phyloP scores from a whole-genome alignment of 2,329 filamentous ascomycete species.

The Fusarium hainanense region DNA sequence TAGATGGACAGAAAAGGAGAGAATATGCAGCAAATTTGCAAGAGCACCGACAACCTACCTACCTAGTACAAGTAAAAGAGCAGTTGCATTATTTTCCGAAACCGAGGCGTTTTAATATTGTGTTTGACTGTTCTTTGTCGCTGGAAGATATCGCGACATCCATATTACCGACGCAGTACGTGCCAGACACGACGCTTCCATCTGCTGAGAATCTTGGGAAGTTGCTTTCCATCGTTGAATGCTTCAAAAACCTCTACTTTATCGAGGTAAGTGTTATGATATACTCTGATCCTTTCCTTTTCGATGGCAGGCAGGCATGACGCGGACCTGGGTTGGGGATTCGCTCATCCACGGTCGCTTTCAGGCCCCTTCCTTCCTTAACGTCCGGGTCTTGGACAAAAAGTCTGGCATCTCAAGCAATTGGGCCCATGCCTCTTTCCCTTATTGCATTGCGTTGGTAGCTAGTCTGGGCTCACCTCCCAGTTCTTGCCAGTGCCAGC shows the following conservation, averaged over 20 bases:
- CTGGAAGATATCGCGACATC: neutral
- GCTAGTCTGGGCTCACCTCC: neutral
- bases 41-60: neutral
- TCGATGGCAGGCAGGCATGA: neutral
- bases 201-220: neutral
- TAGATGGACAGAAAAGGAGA: too few relatives aligned
- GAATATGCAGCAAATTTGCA: neutral
- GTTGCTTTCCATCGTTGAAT: neutral
- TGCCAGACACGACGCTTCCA: neutral
- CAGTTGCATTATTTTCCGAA: neutral
- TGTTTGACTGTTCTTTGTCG: neutral
- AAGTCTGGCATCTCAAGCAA: neutral
- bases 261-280: neutral
- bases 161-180: neutral
- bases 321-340: neutral
- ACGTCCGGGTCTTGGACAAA: neutral
- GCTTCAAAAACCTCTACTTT: neutral
- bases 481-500: conserved; percentile 24
- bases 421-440: neutral
- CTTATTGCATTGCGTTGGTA: neutral
- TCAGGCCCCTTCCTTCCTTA: neutral
- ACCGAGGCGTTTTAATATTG: neutral
- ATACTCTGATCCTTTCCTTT: neutral
- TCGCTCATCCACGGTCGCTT: neutral
- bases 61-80: neutral